Evolutionary conservation across 495 filamentous ascomycete species (phyloP), one percentile per base, ranked within the genome.

Genomic region (Daldinia concentrica): DNA sequence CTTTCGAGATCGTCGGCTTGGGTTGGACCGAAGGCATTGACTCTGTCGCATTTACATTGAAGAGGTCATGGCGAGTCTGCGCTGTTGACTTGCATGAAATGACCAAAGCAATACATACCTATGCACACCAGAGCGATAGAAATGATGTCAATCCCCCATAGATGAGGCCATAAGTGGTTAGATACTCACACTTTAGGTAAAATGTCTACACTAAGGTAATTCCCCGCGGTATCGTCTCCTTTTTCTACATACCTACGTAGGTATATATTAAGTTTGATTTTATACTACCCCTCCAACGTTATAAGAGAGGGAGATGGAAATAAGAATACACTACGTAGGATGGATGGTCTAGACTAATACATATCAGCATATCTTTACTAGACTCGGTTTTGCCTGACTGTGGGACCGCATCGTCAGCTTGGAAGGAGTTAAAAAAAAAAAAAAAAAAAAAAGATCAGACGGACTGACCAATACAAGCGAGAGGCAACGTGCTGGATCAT

Each of bases 121-220:
- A 36, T 52, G 36, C 52, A 36, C 62, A 36, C 66, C 66, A 64
- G 39, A 66, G 62, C 41, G 58, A 63, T 11, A 43, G 39, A 52
- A 68, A 73, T 69, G 71, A 73, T 73, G 71, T 66, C 71, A 73
- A 69, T n/a, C 58, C 57, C 45, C 61, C 62, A 58, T 61, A n/a
- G n/a, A n/a, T n/a, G n/a, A n/a, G n/a, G n/a, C n/a, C n/a, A n/a
- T n/a, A 68, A 65, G 34, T 22, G 37, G 64, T 55, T 68, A 67
- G 64, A 37, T 66, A 29, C 55, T 30, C 3, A 27, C 12, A 24
- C n/a, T 14, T 58, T 41, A 22, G n/a, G 12, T n/a, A 36, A 24
- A 36, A 24, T 22, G 30, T 11, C 17, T 32, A 58, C 41, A 32
- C 30, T 32, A 32, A 4, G 1, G 26, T 4, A 27, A 8, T 45